Conservation (phyloP, 192 early-diverging fungal species). For the Rhizoclosmatium sp. region DNA sequence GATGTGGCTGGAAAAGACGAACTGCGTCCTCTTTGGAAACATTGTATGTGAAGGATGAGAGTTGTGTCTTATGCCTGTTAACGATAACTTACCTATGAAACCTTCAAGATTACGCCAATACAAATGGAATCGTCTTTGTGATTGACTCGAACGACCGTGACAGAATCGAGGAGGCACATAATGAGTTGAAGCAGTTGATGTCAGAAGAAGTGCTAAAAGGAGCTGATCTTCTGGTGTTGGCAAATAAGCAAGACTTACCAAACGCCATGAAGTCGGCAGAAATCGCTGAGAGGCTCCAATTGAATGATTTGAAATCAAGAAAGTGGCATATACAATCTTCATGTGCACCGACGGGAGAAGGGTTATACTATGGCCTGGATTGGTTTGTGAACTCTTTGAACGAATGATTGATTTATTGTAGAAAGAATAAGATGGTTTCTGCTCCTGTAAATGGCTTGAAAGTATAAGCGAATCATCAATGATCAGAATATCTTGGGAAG, state of each 20-base stretch:
- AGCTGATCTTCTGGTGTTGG: conserved; percentile 89
- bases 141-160: conserved; percentile 97
- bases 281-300: conserved; percentile 91
- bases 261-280: conserved; percentile 93
- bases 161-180: conserved; percentile 88
- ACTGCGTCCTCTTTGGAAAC: conserved; percentile 96
- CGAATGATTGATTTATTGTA: no score
- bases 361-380: conserved; percentile 96
- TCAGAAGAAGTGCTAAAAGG: conserved; percentile 93
- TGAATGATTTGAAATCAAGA: conserved; percentile 74
- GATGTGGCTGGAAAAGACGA: conserved; percentile 99
- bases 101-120: conserved; percentile 93
- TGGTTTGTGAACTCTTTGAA: no score
- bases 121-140: conserved; percentile 94
- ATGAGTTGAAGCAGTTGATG: conserved; percentile 88
- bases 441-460: no score
- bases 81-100: conserved; percentile 81
- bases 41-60: conserved; percentile 65
- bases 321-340: conserved; percentile 94
- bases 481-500: conserved; percentile 38
- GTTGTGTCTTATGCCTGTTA: conserved; percentile 2
- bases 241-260: conserved; percentile 99
- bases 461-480: no score
- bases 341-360: conserved; percentile 92
- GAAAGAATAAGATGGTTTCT: no score